phyloP scores from a whole-genome alignment of 345 rosid genomes.

The Kernera saxatilis region DNA sequence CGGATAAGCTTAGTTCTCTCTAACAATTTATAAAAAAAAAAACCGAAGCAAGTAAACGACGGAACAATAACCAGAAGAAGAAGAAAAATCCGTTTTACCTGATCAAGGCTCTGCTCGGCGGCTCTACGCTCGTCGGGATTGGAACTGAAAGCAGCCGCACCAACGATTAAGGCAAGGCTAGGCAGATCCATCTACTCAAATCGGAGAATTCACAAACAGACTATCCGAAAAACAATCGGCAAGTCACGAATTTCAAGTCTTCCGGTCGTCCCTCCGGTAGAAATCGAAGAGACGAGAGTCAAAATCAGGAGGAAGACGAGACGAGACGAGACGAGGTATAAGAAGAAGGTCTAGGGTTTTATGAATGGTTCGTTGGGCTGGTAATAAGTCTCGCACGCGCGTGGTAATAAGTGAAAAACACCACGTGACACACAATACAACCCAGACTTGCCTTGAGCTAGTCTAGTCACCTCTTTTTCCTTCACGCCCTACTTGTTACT shows the following conservation, averaged over 20 bases:
- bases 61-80: background rate
- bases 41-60: background rate
- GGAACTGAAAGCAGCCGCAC: constrained; percentile 68
- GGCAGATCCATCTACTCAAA: constrained; percentile 67
- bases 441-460: constrained; percentile 24
- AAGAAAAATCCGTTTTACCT: constrained; percentile 37
- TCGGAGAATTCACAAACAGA: background rate
- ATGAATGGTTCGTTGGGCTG: constrained; percentile 24
- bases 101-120: constrained; percentile 83
- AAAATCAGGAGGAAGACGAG: background rate
- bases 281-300: constrained; percentile 29
- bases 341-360: constrained; percentile 30
- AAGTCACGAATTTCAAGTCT: background rate
- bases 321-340: background rate
- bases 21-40: background rate
- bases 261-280: constrained; percentile 20
- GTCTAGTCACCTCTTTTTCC: background rate
- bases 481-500: background rate
- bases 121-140: constrained; percentile 88
- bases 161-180: constrained; percentile 62
- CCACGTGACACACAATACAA: constrained; percentile 20
- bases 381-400: constrained; percentile 17
- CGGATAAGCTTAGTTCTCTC: background rate
- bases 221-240: background rate
- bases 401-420: constrained; percentile 28